Conservation (phyloP, 441 rosid genomes). For the California macrophylla region DNA sequence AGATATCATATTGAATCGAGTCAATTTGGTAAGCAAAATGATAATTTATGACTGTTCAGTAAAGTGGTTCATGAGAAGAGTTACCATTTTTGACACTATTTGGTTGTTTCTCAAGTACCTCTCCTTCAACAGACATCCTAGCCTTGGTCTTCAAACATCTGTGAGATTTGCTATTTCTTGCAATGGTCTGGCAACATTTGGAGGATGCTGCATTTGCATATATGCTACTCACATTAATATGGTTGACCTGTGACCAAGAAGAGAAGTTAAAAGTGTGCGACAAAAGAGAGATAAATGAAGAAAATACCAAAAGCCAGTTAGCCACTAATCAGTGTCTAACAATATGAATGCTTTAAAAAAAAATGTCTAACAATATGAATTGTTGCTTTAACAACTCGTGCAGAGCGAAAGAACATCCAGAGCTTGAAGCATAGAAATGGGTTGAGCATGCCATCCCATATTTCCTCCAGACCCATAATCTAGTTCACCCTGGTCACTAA, state of each 20-base stretch:
- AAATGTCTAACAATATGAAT: no score
- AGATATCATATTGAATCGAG: not conserved
- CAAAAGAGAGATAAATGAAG: not conserved
- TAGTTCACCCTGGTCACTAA: no score
- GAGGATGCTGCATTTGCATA: constrained; percentile 17
- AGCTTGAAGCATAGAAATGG: no score
- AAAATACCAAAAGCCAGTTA: not conserved
- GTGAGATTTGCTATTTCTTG: constrained; percentile 22
- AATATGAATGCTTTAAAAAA: no score
- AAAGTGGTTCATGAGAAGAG: not conserved
- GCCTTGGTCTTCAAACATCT: constrained; percentile 35
- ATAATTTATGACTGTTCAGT: not conserved
- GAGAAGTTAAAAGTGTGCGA: not conserved
- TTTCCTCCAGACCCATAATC: no score
- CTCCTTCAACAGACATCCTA: constrained; percentile 40
- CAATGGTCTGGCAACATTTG: constrained; percentile 18
- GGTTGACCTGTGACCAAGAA: constrained; percentile 29
- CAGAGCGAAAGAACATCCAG: no score
- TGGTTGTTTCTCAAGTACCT: constrained; percentile 41
- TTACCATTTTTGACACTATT: constrained; percentile 42
- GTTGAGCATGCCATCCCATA: no score
- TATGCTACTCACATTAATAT: constrained; percentile 20
- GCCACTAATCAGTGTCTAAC: constrained; percentile 1
- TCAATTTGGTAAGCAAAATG: not conserved
- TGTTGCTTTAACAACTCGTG: no score